These are phyloP conservation scores for Schwanniomyces yamadae DNA, from an alignment of 805 yeast species.

Conservation along the genomic window DNA sequence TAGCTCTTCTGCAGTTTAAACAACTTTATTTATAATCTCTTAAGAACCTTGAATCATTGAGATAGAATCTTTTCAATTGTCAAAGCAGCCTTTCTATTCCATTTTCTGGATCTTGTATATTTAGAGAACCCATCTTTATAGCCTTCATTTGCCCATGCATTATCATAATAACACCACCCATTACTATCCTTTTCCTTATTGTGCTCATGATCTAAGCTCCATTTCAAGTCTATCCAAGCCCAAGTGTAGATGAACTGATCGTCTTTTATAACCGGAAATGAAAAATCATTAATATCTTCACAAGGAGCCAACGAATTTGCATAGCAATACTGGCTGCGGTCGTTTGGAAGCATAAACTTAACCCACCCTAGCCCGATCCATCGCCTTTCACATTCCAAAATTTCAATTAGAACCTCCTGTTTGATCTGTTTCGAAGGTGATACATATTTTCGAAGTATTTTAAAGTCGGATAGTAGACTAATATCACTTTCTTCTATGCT, in stretches of 20 bases:
- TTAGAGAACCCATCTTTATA: constrained; percentile 45
- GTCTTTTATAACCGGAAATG: constrained; percentile 44
- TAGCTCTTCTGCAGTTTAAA: constrained; percentile 1
- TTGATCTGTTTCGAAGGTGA: constrained; percentile 43
- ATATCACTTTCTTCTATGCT: constrained; percentile 16
- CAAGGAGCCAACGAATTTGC: constrained; percentile 31
- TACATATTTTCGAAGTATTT: constrained; percentile 35
- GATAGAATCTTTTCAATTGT: constrained; percentile 27
- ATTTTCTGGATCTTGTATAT: constrained; percentile 52
- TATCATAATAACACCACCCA: constrained; percentile 59
- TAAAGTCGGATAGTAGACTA: constrained; percentile 32
- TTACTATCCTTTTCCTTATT: constrained; percentile 35
- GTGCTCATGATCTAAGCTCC: constrained; percentile 47
- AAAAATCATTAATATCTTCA: constrained; percentile 34
- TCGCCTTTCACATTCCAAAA: constrained; percentile 58
- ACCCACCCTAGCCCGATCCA: constrained; percentile 67
- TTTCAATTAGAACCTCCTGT: constrained; percentile 49
- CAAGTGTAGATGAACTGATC: constrained; percentile 43
- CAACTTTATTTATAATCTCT: no score
- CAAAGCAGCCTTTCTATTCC: constrained; percentile 48
- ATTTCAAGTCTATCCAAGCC: constrained; percentile 56
- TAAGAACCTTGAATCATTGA: no score
- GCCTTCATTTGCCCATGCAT: constrained; percentile 46
- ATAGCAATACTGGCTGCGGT: constrained; percentile 49
- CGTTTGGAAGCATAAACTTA: constrained; percentile 49